A percentile compares a stretch with the other conserved stretches of the same genome.
These are phyloP conservation scores for Rosa multiflora DNA, from an alignment of 306 rosid species.

Conservation along the genomic window DNA sequence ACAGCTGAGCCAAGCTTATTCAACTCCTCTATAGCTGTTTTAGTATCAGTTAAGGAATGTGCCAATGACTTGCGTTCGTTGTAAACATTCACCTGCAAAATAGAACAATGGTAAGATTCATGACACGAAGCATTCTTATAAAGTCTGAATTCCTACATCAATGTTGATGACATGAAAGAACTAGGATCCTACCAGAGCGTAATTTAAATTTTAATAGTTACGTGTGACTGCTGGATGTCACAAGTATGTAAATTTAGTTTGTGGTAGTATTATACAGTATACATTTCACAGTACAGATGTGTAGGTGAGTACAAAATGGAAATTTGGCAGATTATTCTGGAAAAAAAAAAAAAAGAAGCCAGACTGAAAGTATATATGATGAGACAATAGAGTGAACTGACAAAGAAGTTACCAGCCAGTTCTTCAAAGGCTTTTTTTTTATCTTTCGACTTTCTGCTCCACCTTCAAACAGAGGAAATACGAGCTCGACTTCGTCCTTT, in stretches of 20 bases:
- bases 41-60: slow-evolving; percentile 75
- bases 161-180: neutral
- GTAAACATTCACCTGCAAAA: slow-evolving; percentile 74
- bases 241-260: neutral
- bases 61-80: slow-evolving; percentile 68
- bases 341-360: no score
- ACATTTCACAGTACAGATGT: neutral
- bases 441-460: slow-evolving; percentile 61
- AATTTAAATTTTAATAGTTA: neutral
- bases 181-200: neutral
- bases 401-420: slow-evolving; percentile 62
- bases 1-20: slow-evolving; percentile 56
- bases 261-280: neutral
- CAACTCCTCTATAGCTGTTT: slow-evolving; percentile 82
- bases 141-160: neutral
- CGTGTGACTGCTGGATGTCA: neutral
- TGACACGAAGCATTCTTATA: neutral
- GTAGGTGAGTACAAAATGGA: neutral
- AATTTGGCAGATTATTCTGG: neutral
- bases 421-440: slow-evolving; percentile 71
- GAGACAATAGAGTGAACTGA: neutral
- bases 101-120: slow-evolving; percentile 20
- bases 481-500: slow-evolving; percentile 62
- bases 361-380: neutral
- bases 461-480: slow-evolving; percentile 73